These are phyloP conservation scores for Phyllosticta paracitricarpa DNA, from an alignment of 2,329 filamentous ascomycete species.

Conservation along the genomic window DNA sequence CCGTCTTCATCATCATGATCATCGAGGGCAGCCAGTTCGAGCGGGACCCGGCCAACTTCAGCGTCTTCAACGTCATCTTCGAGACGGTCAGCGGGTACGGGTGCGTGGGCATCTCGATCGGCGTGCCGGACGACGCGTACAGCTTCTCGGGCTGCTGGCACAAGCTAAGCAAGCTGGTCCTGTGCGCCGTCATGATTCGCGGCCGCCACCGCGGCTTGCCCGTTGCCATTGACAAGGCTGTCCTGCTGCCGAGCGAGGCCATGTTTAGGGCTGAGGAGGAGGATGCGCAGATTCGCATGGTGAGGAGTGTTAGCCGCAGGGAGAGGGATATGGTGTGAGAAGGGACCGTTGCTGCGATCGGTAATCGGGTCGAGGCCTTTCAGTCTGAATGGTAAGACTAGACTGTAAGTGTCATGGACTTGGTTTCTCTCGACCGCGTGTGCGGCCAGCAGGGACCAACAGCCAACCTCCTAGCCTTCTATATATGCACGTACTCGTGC, in stretches of 20 bases:
- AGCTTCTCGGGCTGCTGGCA: conserved; percentile 41
- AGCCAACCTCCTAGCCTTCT: not conserved
- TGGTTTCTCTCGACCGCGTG: too few species aligned
- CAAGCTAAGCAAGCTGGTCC: conserved; percentile 42
- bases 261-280: conserved; percentile 22
- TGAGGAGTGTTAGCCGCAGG: conserved; percentile 1
- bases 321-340: conserved; percentile 4
- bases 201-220: conserved; percentile 47
- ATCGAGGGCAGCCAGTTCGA: conserved; percentile 30
- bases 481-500: not conserved
- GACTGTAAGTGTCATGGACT: too few species aligned
- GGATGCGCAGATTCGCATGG: conserved; percentile 18
- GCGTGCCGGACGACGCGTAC: conserved; percentile 35
- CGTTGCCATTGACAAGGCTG: conserved; percentile 42
- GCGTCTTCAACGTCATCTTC: conserved; percentile 37
- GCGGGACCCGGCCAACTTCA: conserved; percentile 26
- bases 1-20: conserved; percentile 37
- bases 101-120: conserved; percentile 37
- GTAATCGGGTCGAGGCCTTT: too few species aligned
- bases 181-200: conserved; percentile 47
- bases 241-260: conserved; percentile 28
- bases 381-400: too few species aligned
- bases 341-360: not conserved
- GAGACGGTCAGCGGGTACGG: conserved; percentile 32
- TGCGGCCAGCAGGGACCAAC: too few species aligned